Conservation (phyloP, 306 rosid species). For the Acacia crassicarpa region DNA sequence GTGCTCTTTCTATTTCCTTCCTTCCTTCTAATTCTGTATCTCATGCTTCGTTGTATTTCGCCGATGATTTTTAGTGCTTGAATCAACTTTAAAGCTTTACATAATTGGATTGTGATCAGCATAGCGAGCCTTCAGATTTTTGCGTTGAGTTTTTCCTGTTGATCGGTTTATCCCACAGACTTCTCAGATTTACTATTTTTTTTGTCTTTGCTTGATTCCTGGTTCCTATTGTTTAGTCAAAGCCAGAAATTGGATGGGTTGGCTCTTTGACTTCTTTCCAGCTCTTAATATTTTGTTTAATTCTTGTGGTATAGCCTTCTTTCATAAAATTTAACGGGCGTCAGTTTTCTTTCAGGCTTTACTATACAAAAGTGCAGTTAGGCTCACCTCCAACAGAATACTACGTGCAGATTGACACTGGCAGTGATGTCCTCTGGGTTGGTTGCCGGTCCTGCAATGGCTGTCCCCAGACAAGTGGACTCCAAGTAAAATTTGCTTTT, state of each 20-base stretch:
- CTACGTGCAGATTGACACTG: slow-evolving; percentile 94
- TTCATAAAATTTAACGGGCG: background rate
- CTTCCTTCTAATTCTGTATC: background rate
- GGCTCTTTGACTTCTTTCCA: slow-evolving; percentile 1
- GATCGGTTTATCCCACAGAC: slow-evolving; percentile 3
- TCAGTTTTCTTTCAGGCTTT: slow-evolving; percentile 57
- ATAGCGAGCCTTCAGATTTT: background rate
- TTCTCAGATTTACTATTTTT: background rate
- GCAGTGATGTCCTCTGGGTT: slow-evolving; percentile 98
- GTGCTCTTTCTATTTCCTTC: background rate
- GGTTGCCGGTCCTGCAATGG: slow-evolving; percentile 86
- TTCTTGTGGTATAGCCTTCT: background rate
- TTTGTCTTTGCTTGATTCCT: background rate
- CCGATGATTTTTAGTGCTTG: background rate
- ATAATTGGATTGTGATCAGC: slow-evolving; percentile 28
- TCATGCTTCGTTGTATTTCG: slow-evolving; percentile 2
- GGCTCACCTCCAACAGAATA: slow-evolving; percentile 93
- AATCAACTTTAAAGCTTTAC: slow-evolving; percentile 18
- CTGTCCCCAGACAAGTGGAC: slow-evolving; percentile 88
- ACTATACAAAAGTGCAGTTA: slow-evolving; percentile 76
- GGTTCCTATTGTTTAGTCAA: background rate
- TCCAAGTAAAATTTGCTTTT: slow-evolving; percentile 54
- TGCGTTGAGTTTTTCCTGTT: background rate
- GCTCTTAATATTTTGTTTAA: background rate
- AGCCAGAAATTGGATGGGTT: slow-evolving; percentile 11